Base-by-base conservation (phyloP, 208 protist genomes). In the Leishmania major region DNA sequence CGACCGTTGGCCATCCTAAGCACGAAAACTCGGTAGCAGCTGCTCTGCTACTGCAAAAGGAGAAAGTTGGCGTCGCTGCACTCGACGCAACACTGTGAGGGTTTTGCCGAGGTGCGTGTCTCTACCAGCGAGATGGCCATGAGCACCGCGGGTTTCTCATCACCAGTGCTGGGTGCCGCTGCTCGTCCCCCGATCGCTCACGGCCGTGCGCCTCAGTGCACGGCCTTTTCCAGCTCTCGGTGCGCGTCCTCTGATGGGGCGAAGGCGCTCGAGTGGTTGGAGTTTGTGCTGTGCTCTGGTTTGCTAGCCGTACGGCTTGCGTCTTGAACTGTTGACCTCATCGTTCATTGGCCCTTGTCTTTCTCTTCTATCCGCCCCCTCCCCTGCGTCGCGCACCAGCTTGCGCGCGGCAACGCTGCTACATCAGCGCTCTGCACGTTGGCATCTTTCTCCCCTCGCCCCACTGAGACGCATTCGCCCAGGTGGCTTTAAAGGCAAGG, bases 151-250 rank as follows among this genome's bases (percentile, higher is more conserved):
- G 59, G 0, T 64, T 28, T 8, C 13, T 0, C n/a, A 35, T 64
- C 8, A 6, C n/a, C 3, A 64, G 59, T n/a, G 22, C 0, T 13
- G 59, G 59, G 11, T 2, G 28, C 28, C 0, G 59, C 59, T 35
- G 59, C n/a, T 64, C 11, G 6, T 17, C 2, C 28, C 8, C 17
- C 2, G 4, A 1, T 15, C 17, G 2, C 2, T 64, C 10, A 31
- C 11, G 19, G 15, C 8, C 59, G 11, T 13, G 59, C n/a, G 28
- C 8, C 0, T 0, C 0, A 5, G n/a, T 0, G 19, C 22, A 31
- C 59, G 8, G 3, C 28, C 28, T 4, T 64, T 64, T 35, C 10
- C 17, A 17, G 59, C 59, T 3, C 0, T 64, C 28, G 22, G 59
- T 31, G 25, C 3, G 6, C 10, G 7, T 64, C 7, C 2, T 28